phyloP scores from a whole-genome alignment of 1,284 basidiomycete genomes.

The Marasmius fiardii region DNA sequence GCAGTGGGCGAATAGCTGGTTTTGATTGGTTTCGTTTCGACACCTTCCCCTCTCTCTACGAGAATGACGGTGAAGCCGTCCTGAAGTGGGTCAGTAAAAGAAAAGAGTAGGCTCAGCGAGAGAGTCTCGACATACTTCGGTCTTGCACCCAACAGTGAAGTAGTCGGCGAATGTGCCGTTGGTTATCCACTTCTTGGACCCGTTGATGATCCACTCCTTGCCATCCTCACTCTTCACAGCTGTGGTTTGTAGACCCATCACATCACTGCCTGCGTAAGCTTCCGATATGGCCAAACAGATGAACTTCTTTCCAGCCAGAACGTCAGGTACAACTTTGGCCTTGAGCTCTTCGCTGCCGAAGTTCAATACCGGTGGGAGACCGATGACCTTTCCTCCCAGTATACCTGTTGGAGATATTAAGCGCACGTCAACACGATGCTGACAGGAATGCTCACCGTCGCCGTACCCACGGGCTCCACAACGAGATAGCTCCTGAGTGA shows the following conservation, averaged over 20 bases:
- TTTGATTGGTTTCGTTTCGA: slow-evolving; percentile 85
- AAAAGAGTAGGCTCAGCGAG: background rate
- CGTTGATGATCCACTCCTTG: slow-evolving; percentile 83
- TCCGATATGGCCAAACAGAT: slow-evolving; percentile 83
- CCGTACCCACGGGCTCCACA: slow-evolving; percentile 75
- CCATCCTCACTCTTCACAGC: slow-evolving; percentile 85
- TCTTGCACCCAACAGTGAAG: slow-evolving; percentile 69
- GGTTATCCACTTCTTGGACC: slow-evolving; percentile 79
- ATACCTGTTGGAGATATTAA: slow-evolving; percentile 38
- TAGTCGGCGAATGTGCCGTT: slow-evolving; percentile 74
- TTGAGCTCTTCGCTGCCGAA: slow-evolving; percentile 80
- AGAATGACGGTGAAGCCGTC: slow-evolving; percentile 85
- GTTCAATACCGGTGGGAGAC: slow-evolving; percentile 81
- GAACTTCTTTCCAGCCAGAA: slow-evolving; percentile 78
- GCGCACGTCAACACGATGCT: background rate
- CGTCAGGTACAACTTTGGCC: slow-evolving; percentile 76
- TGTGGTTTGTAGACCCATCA: slow-evolving; percentile 78
- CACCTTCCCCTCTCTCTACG: slow-evolving; percentile 71
- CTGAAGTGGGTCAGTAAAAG: slow-evolving; percentile 23
- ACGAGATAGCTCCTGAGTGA: slow-evolving; percentile 84
- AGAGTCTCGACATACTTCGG: slow-evolving; percentile 38
- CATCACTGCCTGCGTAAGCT: slow-evolving; percentile 91
- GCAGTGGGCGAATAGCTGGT: slow-evolving; percentile 77
- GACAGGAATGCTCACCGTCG: slow-evolving; percentile 32
- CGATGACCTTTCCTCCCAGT: slow-evolving; percentile 74